These are phyloP conservation scores for Acanthochlamys bracteata DNA, from an alignment of 106 monocot genomes.

Conservation along the genomic window DNA sequence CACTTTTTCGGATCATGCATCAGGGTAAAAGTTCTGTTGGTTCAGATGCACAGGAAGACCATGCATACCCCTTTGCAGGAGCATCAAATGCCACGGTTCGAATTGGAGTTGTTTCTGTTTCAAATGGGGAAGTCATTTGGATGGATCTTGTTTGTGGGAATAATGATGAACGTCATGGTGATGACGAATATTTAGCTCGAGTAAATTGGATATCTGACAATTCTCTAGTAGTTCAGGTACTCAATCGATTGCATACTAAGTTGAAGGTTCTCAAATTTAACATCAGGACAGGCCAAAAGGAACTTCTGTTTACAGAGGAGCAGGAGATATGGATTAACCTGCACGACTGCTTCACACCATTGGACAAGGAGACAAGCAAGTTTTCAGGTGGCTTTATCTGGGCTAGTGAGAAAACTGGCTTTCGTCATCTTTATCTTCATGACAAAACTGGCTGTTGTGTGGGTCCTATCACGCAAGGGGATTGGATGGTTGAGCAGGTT, in stretches of 20 bases:
- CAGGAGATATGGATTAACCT: conserved; percentile 70
- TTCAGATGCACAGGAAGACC: conserved; percentile 87
- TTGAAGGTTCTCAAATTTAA: conserved; percentile 75
- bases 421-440: conserved; percentile 90
- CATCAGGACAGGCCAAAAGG: conserved; percentile 52
- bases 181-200: conserved; percentile 90
- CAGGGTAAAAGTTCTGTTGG: conserved; percentile 84
- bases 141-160: conserved; percentile 88
- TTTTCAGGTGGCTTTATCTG: conserved; percentile 70
- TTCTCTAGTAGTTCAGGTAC: conserved; percentile 62
- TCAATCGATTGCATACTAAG: conserved; percentile 72
- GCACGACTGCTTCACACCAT: conserved; percentile 89
- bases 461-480: conserved; percentile 85
- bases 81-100: conserved; percentile 76
- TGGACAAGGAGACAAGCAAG: conserved; percentile 53
- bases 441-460: conserved; percentile 64
- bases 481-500: conserved; percentile 97
- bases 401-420: conserved; percentile 95
- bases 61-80: conserved; percentile 95
- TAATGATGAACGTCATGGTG: conserved; percentile 13
- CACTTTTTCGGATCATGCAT: conserved; percentile 97
- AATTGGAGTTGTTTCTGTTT: conserved; percentile 56
- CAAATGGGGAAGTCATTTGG: conserved; percentile 58
- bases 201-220: conserved; percentile 88
- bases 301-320: conserved; percentile 62